Evolutionary conservation across 208 protist species (phyloP).

Genomic region (Trypanosoma theileri): DNA sequence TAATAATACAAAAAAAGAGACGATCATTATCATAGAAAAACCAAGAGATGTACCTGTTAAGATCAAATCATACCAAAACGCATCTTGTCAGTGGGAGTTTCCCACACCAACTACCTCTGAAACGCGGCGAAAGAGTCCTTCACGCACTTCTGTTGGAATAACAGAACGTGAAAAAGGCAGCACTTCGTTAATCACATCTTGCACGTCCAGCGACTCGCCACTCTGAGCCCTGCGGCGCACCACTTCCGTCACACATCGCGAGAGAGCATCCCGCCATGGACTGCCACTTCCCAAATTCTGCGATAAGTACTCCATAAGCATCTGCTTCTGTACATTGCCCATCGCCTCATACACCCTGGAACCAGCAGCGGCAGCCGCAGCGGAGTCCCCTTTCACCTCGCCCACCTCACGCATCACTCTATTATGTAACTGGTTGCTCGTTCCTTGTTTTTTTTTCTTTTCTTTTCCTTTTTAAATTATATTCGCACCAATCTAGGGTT

Average conservation of each 20-base stretch:
- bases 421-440: slow-evolving; percentile 9
- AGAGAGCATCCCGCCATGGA: slow-evolving; percentile 13
- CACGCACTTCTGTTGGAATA: slow-evolving; percentile 52
- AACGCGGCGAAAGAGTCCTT: slow-evolving; percentile 62
- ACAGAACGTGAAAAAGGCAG: slow-evolving; percentile 44
- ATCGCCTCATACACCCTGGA: slow-evolving; percentile 57
- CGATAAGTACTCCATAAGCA: slow-evolving; percentile 40
- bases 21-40: too few relatives aligned
- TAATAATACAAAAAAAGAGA: background rate
- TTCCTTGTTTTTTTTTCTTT: slow-evolving; percentile 18
- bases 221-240: slow-evolving; percentile 40
- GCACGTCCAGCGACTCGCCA: slow-evolving; percentile 53
- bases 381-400: background rate
- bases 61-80: background rate
- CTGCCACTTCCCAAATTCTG: slow-evolving; percentile 15
- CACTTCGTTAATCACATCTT: slow-evolving; percentile 56
- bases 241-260: slow-evolving; percentile 22
- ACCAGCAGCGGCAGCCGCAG: slow-evolving; percentile 14
- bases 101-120: slow-evolving; percentile 1
- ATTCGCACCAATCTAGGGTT: background rate
- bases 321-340: slow-evolving; percentile 56
- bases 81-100: background rate
- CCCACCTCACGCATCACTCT: slow-evolving; percentile 8
- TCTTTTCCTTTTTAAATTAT: background rate
- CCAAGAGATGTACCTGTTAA: too few relatives aligned